These are phyloP conservation scores for Penicillium nordicum DNA, from an alignment of 2,329 filamentous ascomycete genomes.

Conservation along the genomic window DNA sequence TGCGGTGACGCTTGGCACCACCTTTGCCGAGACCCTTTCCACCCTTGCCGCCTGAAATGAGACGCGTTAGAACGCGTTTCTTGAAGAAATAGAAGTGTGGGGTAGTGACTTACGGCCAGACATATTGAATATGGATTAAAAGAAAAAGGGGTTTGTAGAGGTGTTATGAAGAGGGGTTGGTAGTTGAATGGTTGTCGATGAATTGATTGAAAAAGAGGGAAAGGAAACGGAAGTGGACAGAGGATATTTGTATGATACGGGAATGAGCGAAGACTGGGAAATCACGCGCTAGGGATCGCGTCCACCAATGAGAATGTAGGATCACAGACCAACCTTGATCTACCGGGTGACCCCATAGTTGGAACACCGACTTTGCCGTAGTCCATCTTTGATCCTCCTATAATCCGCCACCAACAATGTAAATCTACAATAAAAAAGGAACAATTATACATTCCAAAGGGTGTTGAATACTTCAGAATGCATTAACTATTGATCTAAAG, in stretches of 20 bases:
- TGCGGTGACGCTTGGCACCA: slow-evolving; percentile 96
- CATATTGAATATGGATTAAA: slow-evolving; percentile 48
- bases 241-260: slow-evolving; percentile 42
- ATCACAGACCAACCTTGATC: slow-evolving; percentile 30
- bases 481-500: slow-evolving; percentile 16
- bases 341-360: slow-evolving; percentile 26
- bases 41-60: slow-evolving; percentile 74
- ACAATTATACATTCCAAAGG: slow-evolving; percentile 16
- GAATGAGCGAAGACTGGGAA: slow-evolving; percentile 29
- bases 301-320: slow-evolving; percentile 37
- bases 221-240: slow-evolving; percentile 27
- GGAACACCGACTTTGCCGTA: slow-evolving; percentile 24
- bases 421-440: slow-evolving; percentile 10
- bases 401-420: slow-evolving; percentile 18
- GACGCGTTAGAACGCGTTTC: slow-evolving; percentile 45
- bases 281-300: slow-evolving; percentile 37
- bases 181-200: slow-evolving; percentile 17
- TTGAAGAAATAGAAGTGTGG: slow-evolving; percentile 5
- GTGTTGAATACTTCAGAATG: slow-evolving; percentile 14
- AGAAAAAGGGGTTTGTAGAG: slow-evolving; percentile 10
- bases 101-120: slow-evolving; percentile 54
- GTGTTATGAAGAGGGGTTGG: slow-evolving; percentile 22
- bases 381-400: slow-evolving; percentile 26
- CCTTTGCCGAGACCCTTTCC: slow-evolving; percentile 98
- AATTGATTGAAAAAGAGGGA: slow-evolving; percentile 26